phyloP scores from a whole-genome alignment of 345 rosid species.

The Aquilaria yunnanensis region DNA sequence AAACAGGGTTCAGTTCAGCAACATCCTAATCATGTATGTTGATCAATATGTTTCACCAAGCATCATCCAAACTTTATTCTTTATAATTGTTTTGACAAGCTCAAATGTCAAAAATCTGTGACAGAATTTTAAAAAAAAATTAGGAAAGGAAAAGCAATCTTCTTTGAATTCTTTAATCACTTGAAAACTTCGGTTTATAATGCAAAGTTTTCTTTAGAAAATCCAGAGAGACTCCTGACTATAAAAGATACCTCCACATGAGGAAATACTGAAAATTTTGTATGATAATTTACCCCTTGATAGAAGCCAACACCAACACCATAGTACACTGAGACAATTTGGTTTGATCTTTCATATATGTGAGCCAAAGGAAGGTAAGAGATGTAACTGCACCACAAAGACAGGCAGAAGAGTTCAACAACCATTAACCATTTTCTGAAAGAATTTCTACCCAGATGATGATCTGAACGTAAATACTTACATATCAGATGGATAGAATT shows the following conservation, averaged over 20 bases:
- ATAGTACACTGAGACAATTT: slow-evolving; percentile 45
- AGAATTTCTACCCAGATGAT: neutral
- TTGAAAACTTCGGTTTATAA: too few relatives aligned
- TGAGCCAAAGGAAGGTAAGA: slow-evolving; percentile 97
- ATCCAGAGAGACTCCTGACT: too few relatives aligned
- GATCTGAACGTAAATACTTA: slow-evolving; percentile 31
- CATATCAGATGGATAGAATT: slow-evolving; percentile 63
- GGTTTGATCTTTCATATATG: slow-evolving; percentile 80
- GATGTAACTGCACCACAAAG: slow-evolving; percentile 46
- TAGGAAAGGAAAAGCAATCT: too few relatives aligned
- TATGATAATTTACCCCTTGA: slow-evolving; percentile 69
- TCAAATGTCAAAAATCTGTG: too few relatives aligned
- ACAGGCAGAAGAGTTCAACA: neutral
- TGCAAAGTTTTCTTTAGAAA: too few relatives aligned
- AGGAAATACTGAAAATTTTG: neutral
- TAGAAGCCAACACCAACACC: slow-evolving; percentile 82
- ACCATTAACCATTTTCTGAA: neutral
- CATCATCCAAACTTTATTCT: too few relatives aligned
- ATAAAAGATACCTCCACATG: too few relatives aligned
- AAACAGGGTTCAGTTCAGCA: neutral
- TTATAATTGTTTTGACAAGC: too few relatives aligned
- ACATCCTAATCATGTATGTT: too few relatives aligned
- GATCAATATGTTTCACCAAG: too few relatives aligned
- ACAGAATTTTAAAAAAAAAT: too few relatives aligned
- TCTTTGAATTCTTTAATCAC: too few relatives aligned